phyloP scores from a whole-genome alignment of 202 grass and related monocot genomes.

The Hordeum pubiflorum region DNA sequence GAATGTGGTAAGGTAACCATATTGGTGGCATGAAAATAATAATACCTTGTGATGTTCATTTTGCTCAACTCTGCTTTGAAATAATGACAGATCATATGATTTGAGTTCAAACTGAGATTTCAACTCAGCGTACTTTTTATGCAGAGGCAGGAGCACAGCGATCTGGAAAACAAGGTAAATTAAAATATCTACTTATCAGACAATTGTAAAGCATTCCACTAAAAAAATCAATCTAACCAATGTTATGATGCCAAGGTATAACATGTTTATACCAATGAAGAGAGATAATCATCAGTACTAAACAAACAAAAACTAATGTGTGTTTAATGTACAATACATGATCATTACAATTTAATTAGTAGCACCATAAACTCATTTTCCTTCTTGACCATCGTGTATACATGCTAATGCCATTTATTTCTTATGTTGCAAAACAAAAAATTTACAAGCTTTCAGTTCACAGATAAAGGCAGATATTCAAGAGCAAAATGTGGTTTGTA shows the following conservation, averaged over 20 bases:
- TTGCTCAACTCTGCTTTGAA: constrained; percentile 81
- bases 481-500: neutral
- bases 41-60: constrained; percentile 98
- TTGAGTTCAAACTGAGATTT: constrained; percentile 92
- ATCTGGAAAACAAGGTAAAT: constrained; percentile 50
- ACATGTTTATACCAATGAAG: neutral
- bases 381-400: neutral
- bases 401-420: neutral
- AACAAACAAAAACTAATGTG: neutral
- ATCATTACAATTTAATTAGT: neutral
- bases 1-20: constrained; percentile 2
- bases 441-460: neutral
- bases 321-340: neutral
- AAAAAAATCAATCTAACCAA: constrained; percentile 1
- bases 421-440: neutral
- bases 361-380: neutral
- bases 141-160: constrained; percentile 45
- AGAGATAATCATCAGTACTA: neutral
- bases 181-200: constrained; percentile 9
- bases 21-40: constrained; percentile 8
- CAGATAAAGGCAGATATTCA: neutral
- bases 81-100: constrained; percentile 87
- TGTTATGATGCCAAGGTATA: neutral
- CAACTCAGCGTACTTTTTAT: constrained; percentile 53
- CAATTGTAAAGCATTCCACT: neutral